Evolutionary conservation across 768 basidiomycete species (phyloP).

Genomic region (Gelatoporia subvermispora): DNA sequence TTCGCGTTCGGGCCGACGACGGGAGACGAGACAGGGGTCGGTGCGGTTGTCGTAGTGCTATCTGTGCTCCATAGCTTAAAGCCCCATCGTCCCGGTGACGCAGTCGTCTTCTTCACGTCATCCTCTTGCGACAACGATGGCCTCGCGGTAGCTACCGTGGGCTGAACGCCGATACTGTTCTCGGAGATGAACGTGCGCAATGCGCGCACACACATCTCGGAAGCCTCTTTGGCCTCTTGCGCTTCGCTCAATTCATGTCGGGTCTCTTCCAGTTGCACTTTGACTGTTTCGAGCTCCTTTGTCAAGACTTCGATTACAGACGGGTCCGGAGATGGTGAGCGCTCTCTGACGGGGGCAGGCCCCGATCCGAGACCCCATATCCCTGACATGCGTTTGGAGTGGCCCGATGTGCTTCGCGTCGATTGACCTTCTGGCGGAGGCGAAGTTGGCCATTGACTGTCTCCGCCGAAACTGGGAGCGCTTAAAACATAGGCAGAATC

Average conservation of each 20-base stretch:
- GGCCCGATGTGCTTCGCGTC: constrained; percentile 2
- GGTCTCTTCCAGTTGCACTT: constrained; percentile 56
- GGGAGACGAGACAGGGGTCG: constrained; percentile 21
- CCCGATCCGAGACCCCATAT: constrained; percentile 50
- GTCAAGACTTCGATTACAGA: constrained; percentile 54
- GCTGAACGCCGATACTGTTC: constrained; percentile 51
- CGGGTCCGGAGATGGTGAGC: constrained; percentile 9
- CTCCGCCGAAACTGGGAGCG: constrained; percentile 29
- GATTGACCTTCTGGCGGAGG: constrained; percentile 7
- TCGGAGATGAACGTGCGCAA: constrained; percentile 80
- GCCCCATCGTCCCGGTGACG: constrained; percentile 46
- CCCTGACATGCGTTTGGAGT: constrained; percentile 42
- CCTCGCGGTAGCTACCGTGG: constrained; percentile 12
- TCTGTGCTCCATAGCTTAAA: constrained; percentile 60
- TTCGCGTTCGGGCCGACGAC: constrained; percentile 23
- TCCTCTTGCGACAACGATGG: constrained; percentile 10
- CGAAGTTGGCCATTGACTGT: constrained; percentile 11
- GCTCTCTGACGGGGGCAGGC: constrained; percentile 24
- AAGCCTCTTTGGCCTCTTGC: constrained; percentile 82
- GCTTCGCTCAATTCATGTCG: constrained; percentile 69
- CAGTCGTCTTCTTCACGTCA: constrained; percentile 21
- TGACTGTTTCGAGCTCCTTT: constrained; percentile 51
- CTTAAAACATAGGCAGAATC: constrained; percentile 40
- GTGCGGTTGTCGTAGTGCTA: constrained; percentile 5
- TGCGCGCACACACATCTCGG: constrained; percentile 78